These are phyloP conservation scores for Calonectria pteridis DNA, from an alignment of 2,329 filamentous ascomycete species.

Conservation along the genomic window DNA sequence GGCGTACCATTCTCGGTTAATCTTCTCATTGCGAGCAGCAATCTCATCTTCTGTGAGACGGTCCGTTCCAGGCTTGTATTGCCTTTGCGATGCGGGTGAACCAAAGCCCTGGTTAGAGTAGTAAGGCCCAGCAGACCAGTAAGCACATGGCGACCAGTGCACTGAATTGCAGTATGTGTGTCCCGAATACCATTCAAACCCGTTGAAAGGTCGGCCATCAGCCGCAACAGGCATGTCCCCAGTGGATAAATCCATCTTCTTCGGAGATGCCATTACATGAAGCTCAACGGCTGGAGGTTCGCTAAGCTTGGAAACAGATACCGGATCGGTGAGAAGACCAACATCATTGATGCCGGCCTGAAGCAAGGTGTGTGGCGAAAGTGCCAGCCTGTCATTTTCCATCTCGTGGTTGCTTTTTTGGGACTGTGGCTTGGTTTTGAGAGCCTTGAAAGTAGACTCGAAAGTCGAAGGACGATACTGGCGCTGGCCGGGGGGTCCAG, in stretches of 20 bases:
- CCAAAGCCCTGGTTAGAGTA: slow-evolving; percentile 21
- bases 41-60: slow-evolving; percentile 40
- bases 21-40: slow-evolving; percentile 42
- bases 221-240: slow-evolving; percentile 12
- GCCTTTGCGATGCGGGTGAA: slow-evolving; percentile 7
- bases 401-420: slow-evolving; percentile 43
- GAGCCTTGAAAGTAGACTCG: slow-evolving; percentile 53
- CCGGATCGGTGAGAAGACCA: slow-evolving; percentile 23
- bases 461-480: slow-evolving; percentile 60
- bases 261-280: neutral
- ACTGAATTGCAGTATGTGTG: neutral
- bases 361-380: slow-evolving; percentile 38
- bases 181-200: neutral
- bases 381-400: slow-evolving; percentile 40
- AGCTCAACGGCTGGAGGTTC: slow-evolving; percentile 11
- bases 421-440: slow-evolving; percentile 42
- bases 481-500: slow-evolving; percentile 67
- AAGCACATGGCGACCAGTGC: slow-evolving; percentile 15
- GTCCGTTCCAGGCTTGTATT: slow-evolving; percentile 34
- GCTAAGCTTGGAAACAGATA: slow-evolving; percentile 14
- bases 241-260: neutral
- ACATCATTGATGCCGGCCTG: slow-evolving; percentile 40
- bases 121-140: slow-evolving; percentile 17
- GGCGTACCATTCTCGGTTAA: slow-evolving; percentile 55
- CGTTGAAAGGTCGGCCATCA: neutral